phyloP scores from a whole-genome alignment of 108 stramenopile species.

The Skeletonema menzelii region DNA sequence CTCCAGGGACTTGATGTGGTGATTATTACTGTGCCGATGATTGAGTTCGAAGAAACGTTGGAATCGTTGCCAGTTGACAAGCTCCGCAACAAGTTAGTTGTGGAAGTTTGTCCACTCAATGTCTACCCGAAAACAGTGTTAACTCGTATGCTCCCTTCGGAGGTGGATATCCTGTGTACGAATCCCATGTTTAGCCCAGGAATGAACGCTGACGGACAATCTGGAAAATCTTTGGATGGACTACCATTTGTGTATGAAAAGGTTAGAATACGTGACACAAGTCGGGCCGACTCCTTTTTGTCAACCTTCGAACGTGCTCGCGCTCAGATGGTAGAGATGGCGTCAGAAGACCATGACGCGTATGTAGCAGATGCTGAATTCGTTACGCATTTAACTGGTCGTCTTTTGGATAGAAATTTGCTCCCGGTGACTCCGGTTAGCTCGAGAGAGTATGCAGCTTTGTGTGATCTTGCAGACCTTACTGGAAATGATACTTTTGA shows the following conservation, averaged over 20 bases:
- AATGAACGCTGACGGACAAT: neutral
- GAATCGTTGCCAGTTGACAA: conserved; percentile 55
- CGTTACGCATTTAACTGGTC: conserved; percentile 93
- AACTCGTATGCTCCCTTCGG: conserved; percentile 69
- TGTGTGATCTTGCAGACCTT: conserved; percentile 90
- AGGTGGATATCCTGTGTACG: conserved; percentile 89
- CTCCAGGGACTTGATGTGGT: conserved; percentile 76
- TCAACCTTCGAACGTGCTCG: conserved; percentile 87
- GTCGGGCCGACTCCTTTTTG: conserved; percentile 82
- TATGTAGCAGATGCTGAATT: conserved; percentile 94
- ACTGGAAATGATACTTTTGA: conserved; percentile 91
- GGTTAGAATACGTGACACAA: conserved; percentile 71
- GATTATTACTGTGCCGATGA: conserved; percentile 74
- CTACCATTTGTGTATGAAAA: conserved; percentile 92
- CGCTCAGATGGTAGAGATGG: conserved; percentile 93
- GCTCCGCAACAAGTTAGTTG: conserved; percentile 74
- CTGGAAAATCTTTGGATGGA: conserved; percentile 72
- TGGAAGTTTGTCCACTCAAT: conserved; percentile 78
- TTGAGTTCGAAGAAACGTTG: conserved; percentile 76
- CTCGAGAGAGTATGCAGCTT: conserved; percentile 89
- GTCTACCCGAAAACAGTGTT: conserved; percentile 68
- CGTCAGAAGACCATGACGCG: conserved; percentile 87
- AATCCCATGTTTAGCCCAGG: conserved; percentile 94
- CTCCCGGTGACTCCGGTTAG: conserved; percentile 89
- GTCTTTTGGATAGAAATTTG: conserved; percentile 82